These are phyloP conservation scores for Leishmania braziliensis DNA, from an alignment of 208 protist genomes.

Conservation along the genomic window DNA sequence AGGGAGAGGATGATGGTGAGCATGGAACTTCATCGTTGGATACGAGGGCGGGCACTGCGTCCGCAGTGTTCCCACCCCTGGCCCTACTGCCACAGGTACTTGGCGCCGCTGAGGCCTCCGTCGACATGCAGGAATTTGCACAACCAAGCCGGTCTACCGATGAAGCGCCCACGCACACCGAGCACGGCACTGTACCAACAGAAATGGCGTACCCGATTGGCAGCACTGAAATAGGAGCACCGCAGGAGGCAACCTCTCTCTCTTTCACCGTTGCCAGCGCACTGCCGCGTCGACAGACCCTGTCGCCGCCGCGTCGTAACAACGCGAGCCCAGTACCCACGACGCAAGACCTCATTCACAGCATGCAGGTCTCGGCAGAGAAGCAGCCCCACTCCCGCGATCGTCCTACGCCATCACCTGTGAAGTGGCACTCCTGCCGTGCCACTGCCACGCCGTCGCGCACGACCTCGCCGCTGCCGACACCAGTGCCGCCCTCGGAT, in stretches of 20 bases:
- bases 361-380: slow-evolving; percentile 38
- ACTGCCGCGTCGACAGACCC: not conserved
- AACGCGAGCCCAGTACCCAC: slow-evolving; percentile 29
- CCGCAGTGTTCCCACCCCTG: not conserved
- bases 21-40: not conserved
- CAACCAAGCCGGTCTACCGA: no score
- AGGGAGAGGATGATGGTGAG: not conserved
- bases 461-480: slow-evolving; percentile 14
- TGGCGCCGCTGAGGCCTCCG: not conserved
- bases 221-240: not conserved
- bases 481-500: slow-evolving; percentile 6
- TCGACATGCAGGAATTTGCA: not conserved
- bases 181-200: not conserved
- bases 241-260: not conserved
- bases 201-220: not conserved
- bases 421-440: slow-evolving; percentile 2
- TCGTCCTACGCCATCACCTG: slow-evolving; percentile 23
- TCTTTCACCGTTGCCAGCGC: not conserved
- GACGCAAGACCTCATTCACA: slow-evolving; percentile 34
- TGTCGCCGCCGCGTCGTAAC: slow-evolving; percentile 12
- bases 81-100: not conserved
- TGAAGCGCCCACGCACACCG: not conserved
- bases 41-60: not conserved
- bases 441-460: slow-evolving; percentile 3
- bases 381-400: slow-evolving; percentile 35